Conservation (phyloP, 2,329 filamentous ascomycete genomes). For the Sodiomyces alkalinus region DNA sequence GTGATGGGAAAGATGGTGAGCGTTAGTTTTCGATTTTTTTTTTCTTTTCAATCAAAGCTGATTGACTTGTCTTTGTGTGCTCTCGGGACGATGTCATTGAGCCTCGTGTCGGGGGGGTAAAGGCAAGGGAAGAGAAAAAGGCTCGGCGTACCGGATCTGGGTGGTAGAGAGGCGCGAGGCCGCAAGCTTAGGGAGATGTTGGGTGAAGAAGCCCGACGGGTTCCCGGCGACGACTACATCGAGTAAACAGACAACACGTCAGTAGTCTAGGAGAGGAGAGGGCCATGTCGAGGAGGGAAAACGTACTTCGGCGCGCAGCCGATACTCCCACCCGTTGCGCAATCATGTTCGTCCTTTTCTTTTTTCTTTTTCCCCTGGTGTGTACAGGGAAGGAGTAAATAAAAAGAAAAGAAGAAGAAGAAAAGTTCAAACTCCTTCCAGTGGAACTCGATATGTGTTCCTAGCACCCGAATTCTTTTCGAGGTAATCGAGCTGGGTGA, state of each 20-base stretch:
- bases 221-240: conserved; percentile 10
- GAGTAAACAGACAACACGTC: too few species aligned
- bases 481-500: too few species aligned
- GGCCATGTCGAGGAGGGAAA: conserved; percentile 1
- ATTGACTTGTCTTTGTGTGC: too few species aligned
- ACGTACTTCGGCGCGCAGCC: conserved; percentile 43
- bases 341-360: conserved; percentile 36
- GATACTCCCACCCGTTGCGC: conserved; percentile 41
- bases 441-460: too few species aligned
- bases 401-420: too few species aligned
- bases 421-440: too few species aligned
- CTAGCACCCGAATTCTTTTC: too few species aligned
- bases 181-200: conserved; percentile 30
- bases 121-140: background rate
- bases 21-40: conserved; percentile 1
- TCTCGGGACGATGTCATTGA: background rate
- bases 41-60: background rate
- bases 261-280: too few species aligned
- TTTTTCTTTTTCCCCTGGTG: too few species aligned
- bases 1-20: conserved; percentile 13
- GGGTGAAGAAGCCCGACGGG: conserved; percentile 31
- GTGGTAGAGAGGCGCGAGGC: conserved; percentile 25
- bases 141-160: conserved; percentile 28
- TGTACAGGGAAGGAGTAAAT: conserved; percentile 2
- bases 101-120: too few species aligned